These are phyloP conservation scores for Fusarium nanum DNA, from an alignment of 2,329 filamentous ascomycete species.

Conservation along the genomic window DNA sequence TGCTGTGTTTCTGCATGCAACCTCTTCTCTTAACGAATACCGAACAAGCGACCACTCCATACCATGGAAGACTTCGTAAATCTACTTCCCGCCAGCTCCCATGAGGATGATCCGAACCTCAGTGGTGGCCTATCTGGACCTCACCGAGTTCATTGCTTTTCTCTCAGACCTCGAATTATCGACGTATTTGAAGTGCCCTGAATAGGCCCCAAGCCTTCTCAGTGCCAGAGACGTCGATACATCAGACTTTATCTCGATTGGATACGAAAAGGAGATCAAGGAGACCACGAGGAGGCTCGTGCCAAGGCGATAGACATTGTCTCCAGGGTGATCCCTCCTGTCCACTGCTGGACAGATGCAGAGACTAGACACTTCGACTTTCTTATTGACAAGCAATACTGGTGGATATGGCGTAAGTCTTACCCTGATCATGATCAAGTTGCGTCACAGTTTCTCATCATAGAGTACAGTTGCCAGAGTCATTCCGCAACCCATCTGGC, in stretches of 20 bases:
- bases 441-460: neutral
- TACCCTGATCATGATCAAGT: rapidly evolving
- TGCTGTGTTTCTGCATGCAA: rapidly evolving
- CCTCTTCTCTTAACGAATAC: neutral
- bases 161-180: neutral
- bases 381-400: neutral
- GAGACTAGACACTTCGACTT: neutral
- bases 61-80: neutral
- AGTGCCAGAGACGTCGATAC: neutral
- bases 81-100: neutral
- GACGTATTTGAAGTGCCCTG: neutral
- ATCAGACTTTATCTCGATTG: neutral
- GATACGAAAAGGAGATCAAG: neutral
- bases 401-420: neutral
- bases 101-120: neutral
- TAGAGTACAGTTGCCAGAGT: neutral
- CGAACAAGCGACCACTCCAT: neutral
- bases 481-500: neutral
- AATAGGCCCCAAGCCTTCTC: neutral
- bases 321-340: neutral
- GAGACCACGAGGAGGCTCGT: neutral
- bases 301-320: neutral
- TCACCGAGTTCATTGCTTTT: neutral
- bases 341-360: neutral
- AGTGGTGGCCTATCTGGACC: neutral